Evolutionary conservation across 2,329 filamentous ascomycete species (phyloP).

Genomic region (Ophiocordyceps camponoti-floridani): DNA sequence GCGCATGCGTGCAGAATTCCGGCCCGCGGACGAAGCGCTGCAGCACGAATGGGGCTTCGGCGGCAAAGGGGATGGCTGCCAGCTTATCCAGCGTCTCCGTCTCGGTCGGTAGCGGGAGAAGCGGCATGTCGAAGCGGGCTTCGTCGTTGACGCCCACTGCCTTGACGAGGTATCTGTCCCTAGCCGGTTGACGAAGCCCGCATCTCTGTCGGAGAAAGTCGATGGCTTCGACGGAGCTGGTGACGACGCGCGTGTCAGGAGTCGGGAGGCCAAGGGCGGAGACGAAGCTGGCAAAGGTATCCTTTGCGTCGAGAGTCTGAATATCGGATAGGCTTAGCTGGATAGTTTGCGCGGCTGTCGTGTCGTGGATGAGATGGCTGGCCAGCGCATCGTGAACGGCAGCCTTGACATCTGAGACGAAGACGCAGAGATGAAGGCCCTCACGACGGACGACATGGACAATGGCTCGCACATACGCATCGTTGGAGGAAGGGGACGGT

Average conservation of each 20-base stretch:
- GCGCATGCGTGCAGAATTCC: slow-evolving; percentile 55
- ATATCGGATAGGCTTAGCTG: slow-evolving; percentile 42
- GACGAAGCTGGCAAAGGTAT: slow-evolving; percentile 44
- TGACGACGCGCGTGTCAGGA: slow-evolving; percentile 34
- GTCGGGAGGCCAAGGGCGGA: slow-evolving; percentile 31
- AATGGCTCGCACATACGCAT: slow-evolving; percentile 36
- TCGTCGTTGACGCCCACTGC: slow-evolving; percentile 43
- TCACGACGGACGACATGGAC: slow-evolving; percentile 41
- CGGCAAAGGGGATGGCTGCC: slow-evolving; percentile 19
- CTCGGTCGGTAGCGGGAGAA: slow-evolving; percentile 37
- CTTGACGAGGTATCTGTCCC: slow-evolving; percentile 43
- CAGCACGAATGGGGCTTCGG: slow-evolving; percentile 37
- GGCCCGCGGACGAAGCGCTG: slow-evolving; percentile 45
- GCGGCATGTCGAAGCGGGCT: slow-evolving; percentile 41
- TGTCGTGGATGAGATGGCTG: slow-evolving; percentile 39
- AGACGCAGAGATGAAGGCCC: slow-evolving; percentile 53
- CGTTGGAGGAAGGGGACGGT: neutral
- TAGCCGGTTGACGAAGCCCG: slow-evolving; percentile 7
- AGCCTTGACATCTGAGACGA: slow-evolving; percentile 49
- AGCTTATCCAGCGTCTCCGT: slow-evolving; percentile 39
- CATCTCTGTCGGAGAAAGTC: slow-evolving; percentile 24
- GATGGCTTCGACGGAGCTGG: slow-evolving; percentile 31
- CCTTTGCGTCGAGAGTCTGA: slow-evolving; percentile 42
- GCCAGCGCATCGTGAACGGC: slow-evolving; percentile 49
- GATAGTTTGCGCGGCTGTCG: slow-evolving; percentile 41